These are phyloP conservation scores for Solanum hybrid DNA, from an alignment of 305 asterid genomes.

Conservation along the genomic window DNA sequence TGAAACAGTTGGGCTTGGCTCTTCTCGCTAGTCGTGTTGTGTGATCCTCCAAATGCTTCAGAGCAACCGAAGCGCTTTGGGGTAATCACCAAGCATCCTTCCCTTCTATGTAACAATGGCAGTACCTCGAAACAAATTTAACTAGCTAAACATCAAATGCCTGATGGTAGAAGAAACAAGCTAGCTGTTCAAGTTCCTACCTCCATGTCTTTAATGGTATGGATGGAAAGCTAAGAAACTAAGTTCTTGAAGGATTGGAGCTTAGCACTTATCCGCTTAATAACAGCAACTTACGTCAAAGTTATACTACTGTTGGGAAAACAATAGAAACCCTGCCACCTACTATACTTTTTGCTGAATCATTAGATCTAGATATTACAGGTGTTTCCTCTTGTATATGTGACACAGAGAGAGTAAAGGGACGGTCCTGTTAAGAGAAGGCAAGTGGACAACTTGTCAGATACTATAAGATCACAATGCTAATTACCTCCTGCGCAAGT, in stretches of 20 bases:
- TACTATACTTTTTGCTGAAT: background rate
- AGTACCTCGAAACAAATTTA: background rate
- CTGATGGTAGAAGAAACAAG: background rate
- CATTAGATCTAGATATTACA: background rate
- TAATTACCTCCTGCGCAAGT: constrained; percentile 62
- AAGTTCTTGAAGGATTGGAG: background rate
- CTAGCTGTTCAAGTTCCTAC: background rate
- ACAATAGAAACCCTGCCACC: background rate
- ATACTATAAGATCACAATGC: background rate
- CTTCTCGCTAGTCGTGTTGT: background rate
- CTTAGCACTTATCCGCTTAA: background rate
- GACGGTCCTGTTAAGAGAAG: background rate
- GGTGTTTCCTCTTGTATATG: background rate
- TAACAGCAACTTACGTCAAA: background rate
- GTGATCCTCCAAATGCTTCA: background rate
- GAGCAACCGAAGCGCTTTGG: background rate
- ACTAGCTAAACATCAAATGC: background rate
- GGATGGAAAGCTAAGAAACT: background rate
- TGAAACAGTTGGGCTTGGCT: background rate
- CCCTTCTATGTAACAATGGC: background rate
- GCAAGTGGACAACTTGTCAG: background rate
- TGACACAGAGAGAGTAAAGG: background rate
- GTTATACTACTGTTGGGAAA: background rate
- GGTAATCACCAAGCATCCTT: background rate
- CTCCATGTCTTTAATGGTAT: background rate